These are phyloP conservation scores for Pleurotus platypus DNA, from an alignment of 768 basidiomycete genomes.

Conservation along the genomic window DNA sequence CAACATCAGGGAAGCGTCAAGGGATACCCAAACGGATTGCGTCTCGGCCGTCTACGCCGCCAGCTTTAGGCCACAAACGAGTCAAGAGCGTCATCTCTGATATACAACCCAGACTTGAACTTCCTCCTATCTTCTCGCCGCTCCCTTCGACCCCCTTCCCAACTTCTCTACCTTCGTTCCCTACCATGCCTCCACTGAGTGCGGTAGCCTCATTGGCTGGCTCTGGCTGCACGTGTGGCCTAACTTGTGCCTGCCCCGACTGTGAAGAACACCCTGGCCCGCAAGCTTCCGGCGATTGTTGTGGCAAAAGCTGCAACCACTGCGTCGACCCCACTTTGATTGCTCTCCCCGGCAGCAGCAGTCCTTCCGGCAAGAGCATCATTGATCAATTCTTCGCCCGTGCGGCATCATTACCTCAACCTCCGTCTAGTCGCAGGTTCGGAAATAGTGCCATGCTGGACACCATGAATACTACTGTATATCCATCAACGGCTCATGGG, in stretches of 20 bases:
- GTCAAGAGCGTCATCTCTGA: slow-evolving; percentile 10
- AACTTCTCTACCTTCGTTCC: slow-evolving; percentile 41
- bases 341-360: not conserved
- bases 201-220: slow-evolving; percentile 56
- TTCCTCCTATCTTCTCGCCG: slow-evolving; percentile 45
- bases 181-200: slow-evolving; percentile 58
- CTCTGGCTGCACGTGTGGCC: slow-evolving; percentile 71
- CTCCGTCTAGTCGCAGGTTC: slow-evolving; percentile 41
- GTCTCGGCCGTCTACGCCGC: slow-evolving; percentile 19
- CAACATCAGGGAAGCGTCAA: not conserved
- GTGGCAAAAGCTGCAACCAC: slow-evolving; percentile 33
- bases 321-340: slow-evolving; percentile 31
- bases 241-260: slow-evolving; percentile 68
- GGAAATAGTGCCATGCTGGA: slow-evolving; percentile 37
- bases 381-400: slow-evolving; percentile 65
- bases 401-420: slow-evolving; percentile 66
- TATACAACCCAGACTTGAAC: slow-evolving; percentile 30
- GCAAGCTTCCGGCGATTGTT: slow-evolving; percentile 27
- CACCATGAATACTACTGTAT: slow-evolving; percentile 44
- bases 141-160: slow-evolving; percentile 17
- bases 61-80: slow-evolving; percentile 25
- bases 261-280: slow-evolving; percentile 67
- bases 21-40: not conserved
- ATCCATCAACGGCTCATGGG: slow-evolving; percentile 32
- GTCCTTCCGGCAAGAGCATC: slow-evolving; percentile 22